Evolutionary conservation across 202 grass and related monocot species (phyloP).

Genomic region (Dendrocalamus latiflorus): DNA sequence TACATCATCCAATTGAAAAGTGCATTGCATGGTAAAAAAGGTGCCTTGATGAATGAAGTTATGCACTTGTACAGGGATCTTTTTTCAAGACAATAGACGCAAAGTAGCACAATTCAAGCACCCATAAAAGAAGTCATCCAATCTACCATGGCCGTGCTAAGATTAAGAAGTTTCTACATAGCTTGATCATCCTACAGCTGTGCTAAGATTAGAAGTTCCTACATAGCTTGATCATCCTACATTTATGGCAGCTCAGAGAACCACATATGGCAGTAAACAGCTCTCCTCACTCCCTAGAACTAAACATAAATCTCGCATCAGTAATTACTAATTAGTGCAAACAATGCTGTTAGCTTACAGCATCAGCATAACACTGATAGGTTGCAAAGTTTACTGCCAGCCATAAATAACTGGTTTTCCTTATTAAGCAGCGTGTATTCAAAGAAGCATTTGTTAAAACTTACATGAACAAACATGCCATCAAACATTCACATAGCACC

Average conservation of each 20-base stretch:
- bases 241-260: background rate
- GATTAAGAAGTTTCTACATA: too few species aligned
- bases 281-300: background rate
- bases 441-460: background rate
- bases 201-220: slow-evolving; percentile 21
- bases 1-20: slow-evolving; percentile 5
- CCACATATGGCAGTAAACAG: background rate
- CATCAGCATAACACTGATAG: background rate
- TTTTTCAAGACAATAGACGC: background rate
- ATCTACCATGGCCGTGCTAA: background rate
- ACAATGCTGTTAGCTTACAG: background rate
- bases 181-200: background rate
- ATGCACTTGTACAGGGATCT: background rate
- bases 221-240: background rate
- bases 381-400: background rate
- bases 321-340: background rate
- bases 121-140: background rate
- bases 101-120: background rate
- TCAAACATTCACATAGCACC: slow-evolving; percentile 12
- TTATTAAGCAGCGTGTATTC: background rate
- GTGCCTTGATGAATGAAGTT: background rate
- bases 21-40: background rate
- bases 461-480: background rate
- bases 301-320: slow-evolving; percentile 4
- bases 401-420: background rate